Evolutionary conservation across 371 early-diverging fungal species (phyloP).

Genomic region (Lichtheimia hyalospora): DNA sequence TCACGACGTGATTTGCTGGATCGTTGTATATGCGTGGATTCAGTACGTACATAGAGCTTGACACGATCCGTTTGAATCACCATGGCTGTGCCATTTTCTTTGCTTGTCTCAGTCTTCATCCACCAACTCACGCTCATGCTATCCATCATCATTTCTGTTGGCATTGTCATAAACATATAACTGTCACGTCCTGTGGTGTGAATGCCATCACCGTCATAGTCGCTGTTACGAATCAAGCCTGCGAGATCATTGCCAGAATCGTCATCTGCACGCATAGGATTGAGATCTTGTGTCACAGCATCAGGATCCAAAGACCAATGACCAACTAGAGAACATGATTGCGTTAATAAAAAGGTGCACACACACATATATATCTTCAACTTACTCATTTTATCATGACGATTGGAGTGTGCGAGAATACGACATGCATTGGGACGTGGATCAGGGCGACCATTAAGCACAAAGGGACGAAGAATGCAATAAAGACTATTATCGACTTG

Average conservation of each 20-base stretch:
- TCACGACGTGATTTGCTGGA: background rate
- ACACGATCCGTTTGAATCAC: constrained; percentile 41
- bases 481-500: constrained; percentile 48
- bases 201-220: constrained; percentile 17
- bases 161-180: constrained; percentile 39
- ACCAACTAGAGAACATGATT: constrained; percentile 19
- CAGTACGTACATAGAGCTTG: constrained; percentile 35
- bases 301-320: constrained; percentile 33
- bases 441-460: constrained; percentile 34
- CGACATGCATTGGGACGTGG: constrained; percentile 31
- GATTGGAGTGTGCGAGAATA: constrained; percentile 20
- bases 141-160: constrained; percentile 22
- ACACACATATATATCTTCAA: too few relatives aligned
- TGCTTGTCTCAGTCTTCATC: constrained; percentile 34
- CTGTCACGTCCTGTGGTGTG: constrained; percentile 32
- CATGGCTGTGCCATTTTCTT: constrained; percentile 31
- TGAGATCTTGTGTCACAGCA: constrained; percentile 3
- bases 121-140: constrained; percentile 46
- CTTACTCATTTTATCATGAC: constrained; percentile 32
- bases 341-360: background rate
- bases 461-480: constrained; percentile 40
- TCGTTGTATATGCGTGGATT: constrained; percentile 5
- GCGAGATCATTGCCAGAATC: constrained; percentile 35
- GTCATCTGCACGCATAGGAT: constrained; percentile 34
- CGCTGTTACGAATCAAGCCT: constrained; percentile 33